Evolutionary conservation across 176 grass and related monocot genomes (phyloP).

Genomic region (Oropetium thomaeum): DNA sequence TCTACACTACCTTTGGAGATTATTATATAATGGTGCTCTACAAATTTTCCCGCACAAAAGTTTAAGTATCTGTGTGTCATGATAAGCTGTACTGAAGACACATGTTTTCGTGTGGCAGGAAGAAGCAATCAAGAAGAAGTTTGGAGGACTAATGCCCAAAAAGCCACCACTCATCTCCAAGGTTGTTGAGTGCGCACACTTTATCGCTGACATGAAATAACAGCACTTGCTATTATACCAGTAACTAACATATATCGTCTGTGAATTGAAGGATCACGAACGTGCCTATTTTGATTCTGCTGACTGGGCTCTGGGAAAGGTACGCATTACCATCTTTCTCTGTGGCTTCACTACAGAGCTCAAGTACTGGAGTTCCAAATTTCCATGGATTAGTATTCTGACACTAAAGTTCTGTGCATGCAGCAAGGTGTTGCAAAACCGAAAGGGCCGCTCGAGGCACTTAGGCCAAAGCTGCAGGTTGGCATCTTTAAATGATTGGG

Average conservation of each 20-base stretch:
- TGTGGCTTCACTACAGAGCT: not conserved
- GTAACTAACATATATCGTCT: conserved; percentile 19
- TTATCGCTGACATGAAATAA: conserved; percentile 17
- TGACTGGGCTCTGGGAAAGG: conserved; percentile 94
- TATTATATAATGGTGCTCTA: not conserved
- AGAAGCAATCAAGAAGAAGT: conserved; percentile 80
- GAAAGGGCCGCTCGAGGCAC: conserved; percentile 88
- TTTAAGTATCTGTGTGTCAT: not conserved
- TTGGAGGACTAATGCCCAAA: conserved; percentile 82
- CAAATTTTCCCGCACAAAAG: not conserved
- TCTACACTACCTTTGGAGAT: conserved; percentile 6
- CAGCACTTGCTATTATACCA: not conserved
- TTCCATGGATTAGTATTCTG: not conserved
- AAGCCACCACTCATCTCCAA: conserved; percentile 92
- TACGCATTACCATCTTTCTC: conserved; percentile 4
- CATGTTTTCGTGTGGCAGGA: conserved; percentile 48
- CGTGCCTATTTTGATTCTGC: conserved; percentile 94
- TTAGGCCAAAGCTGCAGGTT: conserved; percentile 93
- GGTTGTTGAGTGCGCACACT: conserved; percentile 31
- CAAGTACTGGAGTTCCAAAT: not conserved
- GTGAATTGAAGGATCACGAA: conserved; percentile 72
- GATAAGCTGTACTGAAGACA: not conserved
- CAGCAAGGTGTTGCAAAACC: conserved; percentile 88
- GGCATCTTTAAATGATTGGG: not conserved
- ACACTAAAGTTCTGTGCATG: conserved; percentile 1